These are phyloP conservation scores for Atalantia buxifolia DNA, from an alignment of 345 rosid genomes.

Conservation along the genomic window DNA sequence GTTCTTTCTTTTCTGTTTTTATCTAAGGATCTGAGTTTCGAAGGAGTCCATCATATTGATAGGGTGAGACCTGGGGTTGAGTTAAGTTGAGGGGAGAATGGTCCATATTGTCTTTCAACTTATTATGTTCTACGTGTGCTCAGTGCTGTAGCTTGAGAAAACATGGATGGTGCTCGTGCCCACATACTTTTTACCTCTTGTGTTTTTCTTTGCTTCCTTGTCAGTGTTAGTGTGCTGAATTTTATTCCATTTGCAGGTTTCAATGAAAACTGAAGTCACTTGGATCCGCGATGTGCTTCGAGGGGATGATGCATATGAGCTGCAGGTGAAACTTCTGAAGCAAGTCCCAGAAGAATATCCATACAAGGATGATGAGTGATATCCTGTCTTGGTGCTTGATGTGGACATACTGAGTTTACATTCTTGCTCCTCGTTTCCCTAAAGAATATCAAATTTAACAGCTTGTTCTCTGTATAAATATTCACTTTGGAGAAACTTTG, in stretches of 20 bases:
- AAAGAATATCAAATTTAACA: background rate
- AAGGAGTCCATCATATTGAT: background rate
- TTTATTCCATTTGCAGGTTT: conserved; percentile 44
- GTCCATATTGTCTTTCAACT: background rate
- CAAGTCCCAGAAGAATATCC: conserved; percentile 90
- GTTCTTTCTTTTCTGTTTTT: background rate
- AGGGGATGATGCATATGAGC: conserved; percentile 83
- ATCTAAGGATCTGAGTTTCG: background rate
- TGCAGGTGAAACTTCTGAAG: conserved; percentile 83
- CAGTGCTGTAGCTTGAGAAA: background rate
- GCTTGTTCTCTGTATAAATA: background rate
- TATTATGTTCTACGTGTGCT: background rate
- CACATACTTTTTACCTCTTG: background rate
- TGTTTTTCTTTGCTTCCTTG: background rate
- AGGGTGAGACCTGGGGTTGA: background rate
- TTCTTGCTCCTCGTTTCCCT: background rate
- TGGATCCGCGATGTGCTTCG: conserved; percentile 80
- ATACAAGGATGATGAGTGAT: conserved; percentile 89
- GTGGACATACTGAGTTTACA: background rate
- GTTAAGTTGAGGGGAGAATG: background rate
- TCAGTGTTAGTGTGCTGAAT: background rate
- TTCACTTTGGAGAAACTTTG: too few relatives aligned
- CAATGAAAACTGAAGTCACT: conserved; percentile 93
- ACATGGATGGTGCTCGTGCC: background rate
- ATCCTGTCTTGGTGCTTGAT: background rate